Conservation (phyloP, 2,329 filamentous ascomycete species). For the Colletotrichum eremochloae region DNA sequence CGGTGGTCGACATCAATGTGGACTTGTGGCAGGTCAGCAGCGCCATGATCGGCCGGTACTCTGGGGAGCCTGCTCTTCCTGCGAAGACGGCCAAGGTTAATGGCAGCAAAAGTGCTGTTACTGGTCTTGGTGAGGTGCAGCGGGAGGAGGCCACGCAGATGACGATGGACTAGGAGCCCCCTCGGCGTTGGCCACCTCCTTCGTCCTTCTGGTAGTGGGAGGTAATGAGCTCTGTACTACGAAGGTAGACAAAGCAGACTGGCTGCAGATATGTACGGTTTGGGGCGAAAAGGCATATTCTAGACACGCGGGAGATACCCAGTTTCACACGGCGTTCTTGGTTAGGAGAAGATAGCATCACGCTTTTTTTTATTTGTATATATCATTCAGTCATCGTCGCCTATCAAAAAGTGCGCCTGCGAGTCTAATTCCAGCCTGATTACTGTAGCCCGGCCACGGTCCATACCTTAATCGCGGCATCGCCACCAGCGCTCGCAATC, state of each 20-base stretch:
- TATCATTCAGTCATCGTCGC: constrained; percentile 32
- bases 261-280: background rate
- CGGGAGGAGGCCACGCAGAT: constrained; percentile 55
- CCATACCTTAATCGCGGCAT: constrained; percentile 95
- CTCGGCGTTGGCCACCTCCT: background rate
- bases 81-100: background rate
- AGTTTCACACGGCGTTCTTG: constrained; percentile 22
- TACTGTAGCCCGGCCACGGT: constrained; percentile 69
- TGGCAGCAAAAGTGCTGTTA: background rate
- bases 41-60: constrained; percentile 38
- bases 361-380: constrained; percentile 9
- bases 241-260: background rate
- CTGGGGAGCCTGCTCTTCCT: background rate
- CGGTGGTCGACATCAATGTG: constrained; percentile 11
- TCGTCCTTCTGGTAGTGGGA: background rate
- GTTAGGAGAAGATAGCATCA: constrained; percentile 22
- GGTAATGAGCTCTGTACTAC: background rate
- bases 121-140: constrained; percentile 46
- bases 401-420: constrained; percentile 15
- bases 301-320: constrained; percentile 35
- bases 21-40: constrained; percentile 40
- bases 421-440: background rate
- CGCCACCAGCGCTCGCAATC: constrained; percentile 84
- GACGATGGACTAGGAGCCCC: constrained; percentile 54
- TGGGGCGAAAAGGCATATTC: background rate